Percentiles rank a stretch among this genome's conserved stretches.
phyloP scores from a whole-genome alignment of 495 filamentous ascomycete species.

The Lineolata rhizophorae region DNA sequence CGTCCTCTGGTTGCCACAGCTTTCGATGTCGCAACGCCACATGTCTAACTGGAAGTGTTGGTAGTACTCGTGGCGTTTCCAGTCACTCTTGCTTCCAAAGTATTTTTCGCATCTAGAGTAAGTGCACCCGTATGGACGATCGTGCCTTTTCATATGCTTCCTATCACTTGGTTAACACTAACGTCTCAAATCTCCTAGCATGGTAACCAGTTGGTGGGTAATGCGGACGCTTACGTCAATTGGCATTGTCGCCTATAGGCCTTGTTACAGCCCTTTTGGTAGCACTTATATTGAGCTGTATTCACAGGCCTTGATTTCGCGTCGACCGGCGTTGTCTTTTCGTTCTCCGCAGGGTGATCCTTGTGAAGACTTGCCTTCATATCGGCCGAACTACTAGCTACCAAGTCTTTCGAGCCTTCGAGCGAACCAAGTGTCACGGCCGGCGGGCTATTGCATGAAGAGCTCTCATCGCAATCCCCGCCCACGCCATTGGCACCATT shows the following conservation, averaged over 20 bases:
- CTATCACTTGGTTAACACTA: slow-evolving; percentile 20
- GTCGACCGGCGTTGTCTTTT: background rate
- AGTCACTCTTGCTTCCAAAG: slow-evolving; percentile 88
- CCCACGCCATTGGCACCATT: background rate
- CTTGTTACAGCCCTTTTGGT: slow-evolving; percentile 30
- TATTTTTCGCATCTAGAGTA: slow-evolving; percentile 46
- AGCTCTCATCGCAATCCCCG: background rate
- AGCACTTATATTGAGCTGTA: background rate
- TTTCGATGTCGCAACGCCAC: slow-evolving; percentile 42
- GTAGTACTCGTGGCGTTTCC: slow-evolving; percentile 86
- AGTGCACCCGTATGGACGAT: slow-evolving; percentile 75
- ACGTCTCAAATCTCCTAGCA: slow-evolving; percentile 1
- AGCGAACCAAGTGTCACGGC: background rate
- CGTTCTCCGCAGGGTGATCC: background rate
- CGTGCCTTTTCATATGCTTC: slow-evolving; percentile 77
- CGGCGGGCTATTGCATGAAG: background rate
- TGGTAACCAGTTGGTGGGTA: slow-evolving; percentile 1
- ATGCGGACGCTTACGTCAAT: slow-evolving; percentile 4
- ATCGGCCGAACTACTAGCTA: background rate
- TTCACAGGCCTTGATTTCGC: background rate
- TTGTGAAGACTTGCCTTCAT: background rate
- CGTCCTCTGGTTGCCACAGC: background rate
- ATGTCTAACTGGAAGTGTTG: slow-evolving; percentile 59
- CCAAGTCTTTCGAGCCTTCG: background rate
- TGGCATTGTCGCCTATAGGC: slow-evolving; percentile 34